Percentiles rank a stretch among this genome's conserved stretches.
phyloP scores from a whole-genome alignment of 2,329 filamentous ascomycete species.

The Neofusicoccum cordaticola region DNA sequence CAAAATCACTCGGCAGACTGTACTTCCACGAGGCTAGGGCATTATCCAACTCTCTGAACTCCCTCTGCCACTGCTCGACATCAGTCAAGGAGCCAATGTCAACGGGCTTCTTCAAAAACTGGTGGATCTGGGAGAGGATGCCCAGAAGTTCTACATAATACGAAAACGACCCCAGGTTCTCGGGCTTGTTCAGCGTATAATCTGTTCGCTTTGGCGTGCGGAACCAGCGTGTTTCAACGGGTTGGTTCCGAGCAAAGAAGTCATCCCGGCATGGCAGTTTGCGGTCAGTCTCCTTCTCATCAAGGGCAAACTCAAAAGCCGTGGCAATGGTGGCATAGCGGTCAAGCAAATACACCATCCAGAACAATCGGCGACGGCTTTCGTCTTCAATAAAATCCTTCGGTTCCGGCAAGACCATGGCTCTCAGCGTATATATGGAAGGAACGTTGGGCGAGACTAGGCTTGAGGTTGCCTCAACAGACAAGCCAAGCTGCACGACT shows the following conservation, averaged over 20 bases:
- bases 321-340: conserved; percentile 88
- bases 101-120: conserved; percentile 83
- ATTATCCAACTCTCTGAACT: conserved; percentile 80
- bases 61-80: conserved; percentile 84
- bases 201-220: conserved; percentile 51
- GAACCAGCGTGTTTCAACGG: conserved; percentile 84
- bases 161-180: conserved; percentile 82
- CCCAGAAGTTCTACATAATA: conserved; percentile 89
- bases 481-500: conserved; percentile 81
- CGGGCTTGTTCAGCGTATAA: conserved; percentile 65
- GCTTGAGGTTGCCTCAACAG: conserved; percentile 77
- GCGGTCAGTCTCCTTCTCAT: conserved; percentile 86
- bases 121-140: conserved; percentile 82
- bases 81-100: conserved; percentile 82
- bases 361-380: conserved; percentile 78
- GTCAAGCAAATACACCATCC: conserved; percentile 91
- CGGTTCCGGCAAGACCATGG: conserved; percentile 79
- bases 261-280: conserved; percentile 85
- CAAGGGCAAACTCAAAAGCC: conserved; percentile 85
- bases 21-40: conserved; percentile 81
- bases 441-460: conserved; percentile 74
- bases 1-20: conserved; percentile 76
- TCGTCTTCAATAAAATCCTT: conserved; percentile 89
- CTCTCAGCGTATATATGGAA: conserved; percentile 85
- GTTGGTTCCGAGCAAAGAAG: conserved; percentile 77